Evolutionary conservation across 257 asterid genomes (phyloP).

Genomic region (Solanum pinnatisectum): DNA sequence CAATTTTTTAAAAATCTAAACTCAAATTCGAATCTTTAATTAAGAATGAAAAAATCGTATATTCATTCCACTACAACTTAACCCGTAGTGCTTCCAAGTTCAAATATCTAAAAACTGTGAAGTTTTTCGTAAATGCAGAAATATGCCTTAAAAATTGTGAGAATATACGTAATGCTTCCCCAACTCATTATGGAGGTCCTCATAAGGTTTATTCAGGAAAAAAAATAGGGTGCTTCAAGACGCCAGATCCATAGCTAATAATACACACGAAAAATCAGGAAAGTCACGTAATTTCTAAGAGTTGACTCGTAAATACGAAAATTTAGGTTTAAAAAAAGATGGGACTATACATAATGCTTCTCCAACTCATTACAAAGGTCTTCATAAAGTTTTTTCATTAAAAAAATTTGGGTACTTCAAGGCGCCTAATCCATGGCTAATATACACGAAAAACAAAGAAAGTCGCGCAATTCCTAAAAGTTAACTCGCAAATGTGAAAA

Average conservation of each 20-base stretch:
- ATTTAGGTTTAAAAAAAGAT: no score
- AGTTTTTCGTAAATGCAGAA: fast-evolving
- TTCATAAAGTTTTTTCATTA: neutral
- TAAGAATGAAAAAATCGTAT: neutral
- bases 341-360: neutral
- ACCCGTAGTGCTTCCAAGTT: neutral
- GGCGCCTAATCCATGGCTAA: neutral
- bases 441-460: neutral
- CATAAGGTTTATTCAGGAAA: no score
- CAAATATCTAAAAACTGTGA: neutral
- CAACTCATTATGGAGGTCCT: neutral
- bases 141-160: neutral
- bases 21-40: neutral
- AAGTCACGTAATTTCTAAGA: no score
- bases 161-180: no score
- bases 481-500: neutral
- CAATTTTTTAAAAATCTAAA: neutral
- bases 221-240: neutral
- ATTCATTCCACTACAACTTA: neutral
- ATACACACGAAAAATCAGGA: neutral
- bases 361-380: neutral
- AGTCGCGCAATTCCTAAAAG: neutral
- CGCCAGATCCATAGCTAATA: neutral
- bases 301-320: neutral
- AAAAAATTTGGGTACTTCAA: neutral